Base-by-base conservation (phyloP, 371 early-diverging fungal genomes). In the Funneliformis caledonium region DNA sequence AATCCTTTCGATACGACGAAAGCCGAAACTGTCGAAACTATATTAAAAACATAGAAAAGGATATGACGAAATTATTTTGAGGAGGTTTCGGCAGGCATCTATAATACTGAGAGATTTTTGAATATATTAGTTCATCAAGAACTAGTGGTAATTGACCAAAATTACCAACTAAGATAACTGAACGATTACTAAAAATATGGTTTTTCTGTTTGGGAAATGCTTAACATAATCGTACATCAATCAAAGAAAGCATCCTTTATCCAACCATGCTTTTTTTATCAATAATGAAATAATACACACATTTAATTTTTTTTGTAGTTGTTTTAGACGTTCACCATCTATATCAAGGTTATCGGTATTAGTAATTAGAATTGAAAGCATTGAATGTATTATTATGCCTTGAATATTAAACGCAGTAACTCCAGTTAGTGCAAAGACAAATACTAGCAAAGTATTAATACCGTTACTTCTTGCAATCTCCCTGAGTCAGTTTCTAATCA, bases 241-340 rank as follows among this genome's bases (percentile, higher is more conserved):
- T 65, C 37, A 65, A 12, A 4, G 65, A 11, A 14, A 64, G 22
- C 64, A 64, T 64, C 22, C 22, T 11, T 9, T 31, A 12, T 33
- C 65, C 65, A 37, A 65, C 10, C 65, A 65, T 65, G 33, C 65
- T 65, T 65, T 37, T 65, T 65, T 33, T 65, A 65, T 33, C 37
- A 9, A 65, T 65, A 0, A 65, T 33, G 10, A 65, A 37, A 33
- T 65, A 65, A 33, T 6, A 37, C 0, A 65, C 65, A 33, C 65
- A 65, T 37, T 33, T 10, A 65, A 11, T 33, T 12, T 65, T 37
- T 42, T 33, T 37, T 65, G 37, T 31, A 65, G 65, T 4, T 33
- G 37, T 10, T 65, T 65, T 37, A 65, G 37, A 1, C 65, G 22
- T 65, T 65, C 37, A 65, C 65, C 65, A 37, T 65, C 33, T 33